phyloP scores from a whole-genome alignment of 176 grass and related monocot species.

The Tillandsia leiboldiana region DNA sequence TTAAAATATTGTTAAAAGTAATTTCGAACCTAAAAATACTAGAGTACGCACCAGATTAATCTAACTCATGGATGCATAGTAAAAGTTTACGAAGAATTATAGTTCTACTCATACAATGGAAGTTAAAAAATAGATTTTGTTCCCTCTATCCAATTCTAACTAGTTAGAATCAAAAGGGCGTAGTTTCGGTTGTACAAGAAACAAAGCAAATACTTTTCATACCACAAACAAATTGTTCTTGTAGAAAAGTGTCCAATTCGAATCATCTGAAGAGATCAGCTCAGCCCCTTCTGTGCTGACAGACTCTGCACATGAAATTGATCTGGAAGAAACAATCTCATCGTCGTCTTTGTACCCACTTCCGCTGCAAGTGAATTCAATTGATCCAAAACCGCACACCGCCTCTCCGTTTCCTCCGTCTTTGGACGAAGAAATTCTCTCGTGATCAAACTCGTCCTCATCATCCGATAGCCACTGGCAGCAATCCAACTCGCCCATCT shows the following conservation, averaged over 20 bases:
- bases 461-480: constrained; percentile 75
- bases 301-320: constrained; percentile 42
- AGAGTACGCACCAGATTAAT: no score
- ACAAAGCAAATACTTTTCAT: constrained; percentile 26
- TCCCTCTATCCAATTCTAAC: no score
- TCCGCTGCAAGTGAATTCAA: constrained; percentile 28
- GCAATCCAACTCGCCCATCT: constrained; percentile 60
- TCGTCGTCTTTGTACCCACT: constrained; percentile 11
- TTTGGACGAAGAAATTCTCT: constrained; percentile 10
- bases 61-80: no score
- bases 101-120: no score
- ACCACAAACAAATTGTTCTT: constrained; percentile 69
- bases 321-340: constrained; percentile 1
- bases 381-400: constrained; percentile 39
- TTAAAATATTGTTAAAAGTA: no score
- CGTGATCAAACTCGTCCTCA: constrained; percentile 35
- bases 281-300: constrained; percentile 59
- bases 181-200: neutral
- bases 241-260: constrained; percentile 74
- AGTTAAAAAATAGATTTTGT: no score
- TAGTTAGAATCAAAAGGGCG: no score
- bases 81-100: no score
- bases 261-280: constrained; percentile 60
- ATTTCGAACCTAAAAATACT: no score
- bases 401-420: constrained; percentile 18